phyloP scores from a whole-genome alignment of 495 filamentous ascomycete species.

The Neurospora sp. region DNA sequence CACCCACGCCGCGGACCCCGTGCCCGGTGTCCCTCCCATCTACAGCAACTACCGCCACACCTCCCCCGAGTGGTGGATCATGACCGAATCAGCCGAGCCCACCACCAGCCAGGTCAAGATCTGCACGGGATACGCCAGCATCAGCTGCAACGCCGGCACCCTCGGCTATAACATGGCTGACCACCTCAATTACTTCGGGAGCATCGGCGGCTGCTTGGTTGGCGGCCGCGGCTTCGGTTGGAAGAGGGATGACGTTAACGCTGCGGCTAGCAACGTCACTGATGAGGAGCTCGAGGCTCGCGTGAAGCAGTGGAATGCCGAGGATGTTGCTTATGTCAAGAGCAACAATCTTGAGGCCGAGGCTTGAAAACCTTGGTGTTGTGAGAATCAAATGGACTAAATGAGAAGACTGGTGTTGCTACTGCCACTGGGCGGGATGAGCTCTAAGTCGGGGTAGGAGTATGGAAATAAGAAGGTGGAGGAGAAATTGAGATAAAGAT shows the following conservation, averaged over 20 bases:
- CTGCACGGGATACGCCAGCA: conserved; percentile 28
- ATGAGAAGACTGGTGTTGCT: too few species aligned
- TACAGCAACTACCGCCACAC: conserved; percentile 48
- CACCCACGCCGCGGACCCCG: conserved; percentile 57
- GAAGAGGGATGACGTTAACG: conserved; percentile 9
- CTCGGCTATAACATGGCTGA: conserved; percentile 18
- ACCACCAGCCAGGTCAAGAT: conserved; percentile 20
- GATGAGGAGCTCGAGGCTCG: conserved; percentile 22
- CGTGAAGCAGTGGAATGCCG: conserved; percentile 18
- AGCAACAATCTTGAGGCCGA: not conserved
- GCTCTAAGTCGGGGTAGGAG: too few species aligned
- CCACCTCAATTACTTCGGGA: conserved; percentile 30
- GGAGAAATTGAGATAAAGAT: too few species aligned
- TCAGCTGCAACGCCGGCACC: conserved; percentile 30
- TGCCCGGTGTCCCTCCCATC: conserved; percentile 53
- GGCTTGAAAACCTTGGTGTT: not conserved
- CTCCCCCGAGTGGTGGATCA: conserved; percentile 57
- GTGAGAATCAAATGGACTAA: not conserved
- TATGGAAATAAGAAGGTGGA: too few species aligned
- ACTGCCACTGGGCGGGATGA: too few species aligned
- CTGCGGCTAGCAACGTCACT: conserved; percentile 10
- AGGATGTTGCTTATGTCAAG: conserved; percentile 12
- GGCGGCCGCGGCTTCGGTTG: conserved; percentile 10
- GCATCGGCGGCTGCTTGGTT: conserved; percentile 21
- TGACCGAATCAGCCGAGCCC: conserved; percentile 8